phyloP scores from a whole-genome alignment of 768 basidiomycete genomes.

The Phaeotremella fagi region DNA sequence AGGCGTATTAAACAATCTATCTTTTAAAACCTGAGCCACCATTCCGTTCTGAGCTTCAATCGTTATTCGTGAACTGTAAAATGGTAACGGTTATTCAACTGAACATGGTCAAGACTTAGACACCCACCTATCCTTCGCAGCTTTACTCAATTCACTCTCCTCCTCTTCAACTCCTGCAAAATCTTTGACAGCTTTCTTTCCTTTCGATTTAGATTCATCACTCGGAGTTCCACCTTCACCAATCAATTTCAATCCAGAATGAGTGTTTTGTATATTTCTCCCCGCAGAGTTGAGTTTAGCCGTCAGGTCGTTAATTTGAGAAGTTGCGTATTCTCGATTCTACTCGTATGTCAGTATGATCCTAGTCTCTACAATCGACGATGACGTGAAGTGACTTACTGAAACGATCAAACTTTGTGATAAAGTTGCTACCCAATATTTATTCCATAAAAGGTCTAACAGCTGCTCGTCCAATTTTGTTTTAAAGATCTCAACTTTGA shows the following conservation, averaged over 20 bases:
- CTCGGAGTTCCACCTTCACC: too few species aligned
- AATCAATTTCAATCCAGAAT: too few species aligned
- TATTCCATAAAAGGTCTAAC: constrained; percentile 91
- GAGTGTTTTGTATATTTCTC: constrained; percentile 3
- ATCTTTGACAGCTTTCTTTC: constrained; percentile 52
- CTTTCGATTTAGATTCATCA: too few species aligned
- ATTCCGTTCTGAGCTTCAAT: constrained; percentile 90
- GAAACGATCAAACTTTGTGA: constrained; percentile 89
- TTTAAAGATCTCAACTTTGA: constrained; percentile 95
- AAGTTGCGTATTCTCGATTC: constrained; percentile 92
- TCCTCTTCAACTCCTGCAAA: constrained; percentile 60
- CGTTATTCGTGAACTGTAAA: constrained; percentile 74
- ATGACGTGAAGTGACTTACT: too few species aligned
- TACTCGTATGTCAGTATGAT: constrained; percentile 46
- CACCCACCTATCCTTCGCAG: constrained; percentile 80
- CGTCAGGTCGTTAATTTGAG: constrained; percentile 82
- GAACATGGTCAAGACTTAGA: too few species aligned
- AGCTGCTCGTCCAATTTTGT: constrained; percentile 80
- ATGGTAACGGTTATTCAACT: not conserved
- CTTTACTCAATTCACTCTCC: constrained; percentile 78
- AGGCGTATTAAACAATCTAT: constrained; percentile 64
- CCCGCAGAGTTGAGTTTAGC: constrained; percentile 62
- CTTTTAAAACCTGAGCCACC: constrained; percentile 88
- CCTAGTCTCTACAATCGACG: not conserved
- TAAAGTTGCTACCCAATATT: constrained; percentile 98